Evolutionary conservation across 352 stramenopile species (phyloP).

Genomic region (Globisporangium abappressorium): DNA sequence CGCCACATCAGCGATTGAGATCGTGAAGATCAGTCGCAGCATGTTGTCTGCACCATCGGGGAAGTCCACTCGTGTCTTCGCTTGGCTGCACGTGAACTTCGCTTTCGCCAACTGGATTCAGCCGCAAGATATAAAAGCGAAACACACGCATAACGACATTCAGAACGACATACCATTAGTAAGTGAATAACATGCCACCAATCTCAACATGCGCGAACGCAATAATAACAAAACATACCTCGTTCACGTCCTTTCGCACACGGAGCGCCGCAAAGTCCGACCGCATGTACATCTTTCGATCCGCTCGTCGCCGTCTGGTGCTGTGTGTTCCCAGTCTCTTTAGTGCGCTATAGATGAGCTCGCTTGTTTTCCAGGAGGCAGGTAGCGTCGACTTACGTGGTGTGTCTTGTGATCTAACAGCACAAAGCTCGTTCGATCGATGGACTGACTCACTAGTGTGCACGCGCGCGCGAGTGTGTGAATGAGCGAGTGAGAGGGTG

Average conservation of each 20-base stretch:
- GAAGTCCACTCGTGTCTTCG: constrained; percentile 81
- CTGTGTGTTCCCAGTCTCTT: neutral
- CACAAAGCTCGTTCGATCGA: neutral
- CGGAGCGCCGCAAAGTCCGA: constrained; percentile 76
- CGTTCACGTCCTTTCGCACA: constrained; percentile 85
- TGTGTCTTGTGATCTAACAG: neutral
- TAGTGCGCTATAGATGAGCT: neutral
- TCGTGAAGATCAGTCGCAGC: constrained; percentile 75
- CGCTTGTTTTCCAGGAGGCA: neutral
- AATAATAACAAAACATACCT: constrained; percentile 35
- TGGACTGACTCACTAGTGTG: neutral
- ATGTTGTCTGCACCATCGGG: constrained; percentile 81
- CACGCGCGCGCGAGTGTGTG: neutral
- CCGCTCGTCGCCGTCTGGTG: neutral
- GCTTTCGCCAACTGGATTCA: constrained; percentile 55
- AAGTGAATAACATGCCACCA: neutral
- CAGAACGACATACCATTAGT: neutral
- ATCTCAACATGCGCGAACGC: neutral
- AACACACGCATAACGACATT: neutral
- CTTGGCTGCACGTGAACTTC: constrained; percentile 76
- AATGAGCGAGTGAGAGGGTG: neutral
- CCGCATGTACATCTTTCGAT: constrained; percentile 55
- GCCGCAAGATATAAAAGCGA: neutral
- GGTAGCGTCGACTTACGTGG: neutral
- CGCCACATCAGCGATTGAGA: constrained; percentile 67